Percentiles rank a stretch among this genome's conserved stretches.
These are phyloP conservation scores for Zarea fungicola DNA, from an alignment of 2,329 filamentous ascomycete species.

Conservation along the genomic window DNA sequence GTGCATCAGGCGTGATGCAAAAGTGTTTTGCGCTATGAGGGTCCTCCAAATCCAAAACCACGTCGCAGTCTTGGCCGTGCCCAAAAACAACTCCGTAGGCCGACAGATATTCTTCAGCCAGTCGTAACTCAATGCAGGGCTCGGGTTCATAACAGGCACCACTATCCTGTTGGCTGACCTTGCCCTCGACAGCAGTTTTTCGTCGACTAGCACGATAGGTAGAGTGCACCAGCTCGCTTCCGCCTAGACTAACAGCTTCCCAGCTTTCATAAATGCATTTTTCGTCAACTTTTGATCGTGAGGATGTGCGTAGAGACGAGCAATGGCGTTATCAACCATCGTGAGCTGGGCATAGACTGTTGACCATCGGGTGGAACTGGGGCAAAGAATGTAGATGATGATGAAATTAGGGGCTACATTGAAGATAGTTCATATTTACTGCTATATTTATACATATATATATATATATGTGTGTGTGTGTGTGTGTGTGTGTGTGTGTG, in stretches of 20 bases:
- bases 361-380: neutral
- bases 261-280: neutral
- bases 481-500: no score
- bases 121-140: neutral
- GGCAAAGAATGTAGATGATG: neutral
- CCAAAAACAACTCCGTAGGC: slow-evolving; percentile 1
- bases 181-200: no score
- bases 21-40: neutral
- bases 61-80: neutral
- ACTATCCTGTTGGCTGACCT: no score
- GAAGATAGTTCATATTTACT: no score
- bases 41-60: neutral
- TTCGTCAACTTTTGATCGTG: neutral
- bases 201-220: no score
- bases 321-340: neutral
- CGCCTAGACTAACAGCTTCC: no score
- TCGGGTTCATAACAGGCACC: no score
- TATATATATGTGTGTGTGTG: no score
- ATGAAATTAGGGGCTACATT: neutral
- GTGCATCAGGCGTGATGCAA: neutral
- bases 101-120: neutral
- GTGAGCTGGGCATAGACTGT: neutral
- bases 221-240: no score
- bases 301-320: neutral
- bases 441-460: no score